Evolutionary conservation across 2,329 filamentous ascomycete species (phyloP).

Genomic region (Phaeosphaeriaceae sp.): DNA sequence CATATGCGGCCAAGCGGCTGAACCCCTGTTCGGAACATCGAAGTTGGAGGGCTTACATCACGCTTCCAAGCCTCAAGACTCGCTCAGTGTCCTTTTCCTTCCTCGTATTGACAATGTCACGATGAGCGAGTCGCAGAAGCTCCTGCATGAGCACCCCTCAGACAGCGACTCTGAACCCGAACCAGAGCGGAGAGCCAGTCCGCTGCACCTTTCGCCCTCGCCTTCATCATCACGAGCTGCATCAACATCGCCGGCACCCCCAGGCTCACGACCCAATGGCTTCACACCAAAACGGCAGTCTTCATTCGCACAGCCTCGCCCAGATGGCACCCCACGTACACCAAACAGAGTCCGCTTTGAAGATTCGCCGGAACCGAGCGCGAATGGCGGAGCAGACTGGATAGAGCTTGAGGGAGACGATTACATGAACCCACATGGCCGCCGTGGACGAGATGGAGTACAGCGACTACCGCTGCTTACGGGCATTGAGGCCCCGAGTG

Average conservation of each 20-base stretch:
- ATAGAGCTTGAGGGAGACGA: constrained; percentile 68
- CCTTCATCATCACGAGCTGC: constrained; percentile 36
- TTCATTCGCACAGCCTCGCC: constrained; percentile 57
- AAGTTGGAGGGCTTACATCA: constrained; percentile 9
- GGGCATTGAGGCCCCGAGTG: constrained; percentile 81
- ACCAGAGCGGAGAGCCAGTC: constrained; percentile 20
- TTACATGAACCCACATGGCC: constrained; percentile 58
- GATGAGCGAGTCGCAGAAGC: constrained; percentile 50
- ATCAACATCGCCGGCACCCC: constrained; percentile 38
- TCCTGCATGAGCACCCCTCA: constrained; percentile 44
- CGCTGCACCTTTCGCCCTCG: constrained; percentile 35
- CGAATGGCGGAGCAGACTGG: constrained; percentile 51
- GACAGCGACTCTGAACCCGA: constrained; percentile 41
- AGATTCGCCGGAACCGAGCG: constrained; percentile 40
- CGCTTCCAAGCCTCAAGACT: not conserved
- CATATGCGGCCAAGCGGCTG: constrained; percentile 1
- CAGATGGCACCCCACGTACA: constrained; percentile 66
- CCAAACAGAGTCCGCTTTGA: constrained; percentile 80
- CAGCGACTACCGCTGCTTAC: constrained; percentile 76
- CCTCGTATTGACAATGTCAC: constrained; percentile 40
- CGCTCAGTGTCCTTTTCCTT: constrained; percentile 1
- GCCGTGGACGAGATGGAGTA: constrained; percentile 50
- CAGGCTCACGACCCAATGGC: constrained; percentile 34
- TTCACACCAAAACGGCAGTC: constrained; percentile 45
- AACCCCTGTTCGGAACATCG: not conserved